phyloP scores from a whole-genome alignment of 495 filamentous ascomycete species.

The Trichoderma asperelloides region DNA sequence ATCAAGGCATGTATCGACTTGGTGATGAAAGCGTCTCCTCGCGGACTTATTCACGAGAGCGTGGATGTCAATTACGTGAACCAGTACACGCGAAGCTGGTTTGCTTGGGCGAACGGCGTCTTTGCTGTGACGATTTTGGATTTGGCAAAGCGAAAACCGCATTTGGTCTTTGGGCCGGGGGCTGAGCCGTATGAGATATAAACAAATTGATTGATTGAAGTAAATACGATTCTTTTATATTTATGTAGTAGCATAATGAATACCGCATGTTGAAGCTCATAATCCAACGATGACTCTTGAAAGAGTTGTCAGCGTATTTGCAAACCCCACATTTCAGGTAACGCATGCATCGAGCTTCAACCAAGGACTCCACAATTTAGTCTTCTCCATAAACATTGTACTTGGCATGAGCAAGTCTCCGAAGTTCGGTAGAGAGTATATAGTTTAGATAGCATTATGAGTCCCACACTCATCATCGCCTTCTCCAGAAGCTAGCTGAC shows the following conservation, averaged over 20 bases:
- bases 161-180: constrained; percentile 73
- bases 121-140: constrained; percentile 92
- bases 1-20: constrained; percentile 61
- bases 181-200: constrained; percentile 34
- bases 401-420: not conserved
- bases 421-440: no score
- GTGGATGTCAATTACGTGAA: constrained; percentile 68
- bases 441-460: no score
- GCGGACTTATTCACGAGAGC: constrained; percentile 87
- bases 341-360: not conserved
- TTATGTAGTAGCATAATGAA: not conserved
- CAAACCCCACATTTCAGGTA: not conserved
- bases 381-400: not conserved
- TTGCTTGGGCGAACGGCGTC: constrained; percentile 96
- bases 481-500: not conserved
- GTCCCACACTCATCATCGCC: no score
- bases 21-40: constrained; percentile 60
- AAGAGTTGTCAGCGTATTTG: not conserved
- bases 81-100: constrained; percentile 86
- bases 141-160: constrained; percentile 73
- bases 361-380: not conserved
- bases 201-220: not conserved
- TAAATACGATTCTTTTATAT: not conserved
- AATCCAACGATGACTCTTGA: not conserved
- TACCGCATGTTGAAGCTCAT: not conserved